Evolutionary conservation across 345 rosid species (phyloP).

Genomic region (Eutrema japonicum): DNA sequence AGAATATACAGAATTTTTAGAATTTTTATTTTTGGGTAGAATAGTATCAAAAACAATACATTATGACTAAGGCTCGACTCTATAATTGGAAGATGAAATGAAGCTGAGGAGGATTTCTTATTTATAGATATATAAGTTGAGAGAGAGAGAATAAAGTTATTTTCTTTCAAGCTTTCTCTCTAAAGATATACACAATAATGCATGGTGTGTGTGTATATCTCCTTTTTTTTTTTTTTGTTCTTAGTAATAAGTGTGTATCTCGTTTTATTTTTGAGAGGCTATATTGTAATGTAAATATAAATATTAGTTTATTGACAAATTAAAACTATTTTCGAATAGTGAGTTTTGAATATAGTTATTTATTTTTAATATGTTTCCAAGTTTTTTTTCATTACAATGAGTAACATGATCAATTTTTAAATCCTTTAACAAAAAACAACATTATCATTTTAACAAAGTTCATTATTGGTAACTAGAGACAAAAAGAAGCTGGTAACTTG

Average conservation of each 20-base stretch:
- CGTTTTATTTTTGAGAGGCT: background rate
- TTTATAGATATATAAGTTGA: slow-evolving; percentile 18
- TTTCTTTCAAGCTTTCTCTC: slow-evolving; percentile 3
- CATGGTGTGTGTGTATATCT: slow-evolving; percentile 2
- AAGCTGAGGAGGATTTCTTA: slow-evolving; percentile 24
- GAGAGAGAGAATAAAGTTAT: slow-evolving; percentile 7
- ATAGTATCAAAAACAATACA: slow-evolving; percentile 22
- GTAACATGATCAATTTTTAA: background rate
- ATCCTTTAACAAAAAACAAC: no score
- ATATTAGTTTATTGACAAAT: background rate
- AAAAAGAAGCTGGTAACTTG: no score
- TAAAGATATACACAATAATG: slow-evolving; percentile 3
- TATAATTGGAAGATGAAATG: slow-evolving; percentile 37
- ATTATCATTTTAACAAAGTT: background rate
- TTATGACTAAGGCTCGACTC: slow-evolving; percentile 24
- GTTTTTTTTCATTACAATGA: background rate
- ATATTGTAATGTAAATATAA: background rate
- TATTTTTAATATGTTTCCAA: background rate
- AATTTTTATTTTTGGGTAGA: slow-evolving; percentile 17
- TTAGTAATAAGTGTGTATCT: background rate
- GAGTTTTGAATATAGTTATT: background rate
- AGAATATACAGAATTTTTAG: background rate
- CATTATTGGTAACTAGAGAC: no score
- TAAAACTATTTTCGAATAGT: background rate
- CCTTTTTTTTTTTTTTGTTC: background rate